Percentiles rank a stretch among this genome's conserved stretches.
phyloP scores from a whole-genome alignment of 2,329 filamentous ascomycete species.

The Talaromyces marneffei region DNA sequence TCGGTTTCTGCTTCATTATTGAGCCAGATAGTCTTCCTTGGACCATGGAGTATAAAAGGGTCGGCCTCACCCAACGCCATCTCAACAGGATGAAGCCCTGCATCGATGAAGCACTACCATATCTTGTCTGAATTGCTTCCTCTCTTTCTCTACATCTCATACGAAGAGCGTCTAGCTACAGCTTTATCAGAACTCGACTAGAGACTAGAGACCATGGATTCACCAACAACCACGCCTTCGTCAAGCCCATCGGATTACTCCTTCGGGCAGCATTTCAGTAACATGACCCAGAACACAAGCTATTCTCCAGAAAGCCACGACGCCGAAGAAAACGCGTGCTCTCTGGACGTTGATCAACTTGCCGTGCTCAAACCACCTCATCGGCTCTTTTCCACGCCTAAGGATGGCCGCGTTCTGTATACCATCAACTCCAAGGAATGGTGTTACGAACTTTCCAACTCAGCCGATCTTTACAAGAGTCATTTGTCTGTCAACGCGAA shows the following conservation, averaged over 20 bases:
- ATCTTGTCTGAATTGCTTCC: neutral
- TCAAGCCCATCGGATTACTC: conserved; percentile 5
- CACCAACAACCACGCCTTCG: neutral
- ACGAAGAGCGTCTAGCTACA: neutral
- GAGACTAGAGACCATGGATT: neutral
- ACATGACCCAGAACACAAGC: neutral
- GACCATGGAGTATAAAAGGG: neutral
- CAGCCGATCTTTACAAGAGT: neutral
- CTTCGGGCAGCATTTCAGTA: neutral
- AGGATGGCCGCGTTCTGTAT: conserved; percentile 24
- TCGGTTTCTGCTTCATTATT: neutral
- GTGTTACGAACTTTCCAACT: conserved; percentile 18
- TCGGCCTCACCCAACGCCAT: neutral
- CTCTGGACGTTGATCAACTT: conserved; percentile 1
- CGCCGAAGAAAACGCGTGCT: neutral
- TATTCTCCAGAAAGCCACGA: neutral
- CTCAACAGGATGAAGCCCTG: neutral
- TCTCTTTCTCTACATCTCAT: neutral
- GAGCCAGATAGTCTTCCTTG: neutral
- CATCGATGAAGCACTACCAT: neutral
- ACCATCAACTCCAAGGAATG: conserved; percentile 28
- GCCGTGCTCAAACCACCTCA: neutral
- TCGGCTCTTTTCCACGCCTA: neutral
- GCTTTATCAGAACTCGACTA: neutral
- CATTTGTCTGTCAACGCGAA: conserved; percentile 20